Base-by-base conservation (phyloP, 768 basidiomycete species). In the Cytidiella melzeri region DNA sequence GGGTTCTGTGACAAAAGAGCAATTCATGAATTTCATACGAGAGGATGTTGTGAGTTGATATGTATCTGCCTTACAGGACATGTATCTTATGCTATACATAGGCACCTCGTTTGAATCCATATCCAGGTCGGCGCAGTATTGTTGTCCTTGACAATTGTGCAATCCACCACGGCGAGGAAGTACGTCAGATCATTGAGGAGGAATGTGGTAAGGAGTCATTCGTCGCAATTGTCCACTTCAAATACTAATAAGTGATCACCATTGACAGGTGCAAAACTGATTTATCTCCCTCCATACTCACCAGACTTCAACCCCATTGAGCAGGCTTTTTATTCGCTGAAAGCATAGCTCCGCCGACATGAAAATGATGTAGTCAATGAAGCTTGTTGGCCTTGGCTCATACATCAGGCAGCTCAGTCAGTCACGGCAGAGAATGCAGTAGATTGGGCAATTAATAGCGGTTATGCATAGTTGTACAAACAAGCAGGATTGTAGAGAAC, bases 101-200 rank as follows among this genome's bases (percentile, higher is more conserved):
- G 48, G 40, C 27, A 10, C 48, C 48, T 19, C 42, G 27, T 7
- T 41, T 49, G n/a, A 43, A 36, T 21, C 69, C 69, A n/a, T 74
- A 62, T 57, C 69, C 69, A 0, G 62, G 56, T 2, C 54, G 56
- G 5, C 46, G 54, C 11, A 73, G 71, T 53, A 60, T 71, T 70
- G 70, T 41, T 45, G n/a, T n/a, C n/a, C n/a, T n/a, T n/a, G n/a
- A n/a, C n/a, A n/a, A n/a, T n/a, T n/a, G n/a, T n/a, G n/a, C 57
- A 1, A 73, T 73, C 42, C 71, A 74, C 52, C 70, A 73, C 25
- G 61, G 63, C 40, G 64, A 67, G n/a, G 68, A 67, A 3, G 49
- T 73, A n/a, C 56, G 60, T 1, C 28, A 50, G 1, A 52, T 70
- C 15, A 58, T 70, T 23, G 61, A 58, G 40, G 65, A 45, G 26